Percentiles rank a stretch among this genome's conserved stretches.
phyloP scores from a whole-genome alignment of 257 asterid species.

The Solanum medicagineum region DNA sequence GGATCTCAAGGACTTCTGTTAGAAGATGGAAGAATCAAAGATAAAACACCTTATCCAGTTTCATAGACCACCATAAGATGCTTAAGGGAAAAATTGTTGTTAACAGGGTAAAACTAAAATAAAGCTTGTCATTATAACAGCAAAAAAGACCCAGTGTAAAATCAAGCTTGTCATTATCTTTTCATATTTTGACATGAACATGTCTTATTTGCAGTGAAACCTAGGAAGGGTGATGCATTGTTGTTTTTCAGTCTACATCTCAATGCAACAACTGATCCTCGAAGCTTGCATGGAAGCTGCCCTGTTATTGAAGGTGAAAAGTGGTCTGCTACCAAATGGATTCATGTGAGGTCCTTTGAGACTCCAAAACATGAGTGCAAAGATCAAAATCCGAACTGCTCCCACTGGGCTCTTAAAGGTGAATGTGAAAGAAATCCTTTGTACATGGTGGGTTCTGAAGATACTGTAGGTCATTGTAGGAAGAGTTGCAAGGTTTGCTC shows the following conservation, averaged over 20 bases:
- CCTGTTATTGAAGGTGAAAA: slow-evolving; percentile 89
- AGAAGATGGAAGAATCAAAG: neutral
- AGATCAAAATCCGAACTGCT: slow-evolving; percentile 38
- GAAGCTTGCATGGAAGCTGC: slow-evolving; percentile 90
- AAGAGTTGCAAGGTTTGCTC: slow-evolving; percentile 79
- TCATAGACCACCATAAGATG: neutral
- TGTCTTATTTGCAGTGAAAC: slow-evolving; percentile 47
- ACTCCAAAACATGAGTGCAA: slow-evolving; percentile 13
- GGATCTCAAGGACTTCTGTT: neutral
- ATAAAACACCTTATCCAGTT: neutral
- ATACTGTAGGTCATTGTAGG: slow-evolving; percentile 36
- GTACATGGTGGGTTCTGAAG: slow-evolving; percentile 50
- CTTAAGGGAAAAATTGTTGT: neutral
- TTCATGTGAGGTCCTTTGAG: slow-evolving; percentile 66
- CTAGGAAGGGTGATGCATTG: slow-evolving; percentile 66
- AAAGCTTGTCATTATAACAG: neutral
- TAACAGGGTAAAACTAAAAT: neutral
- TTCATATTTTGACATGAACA: neutral
- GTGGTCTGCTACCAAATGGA: slow-evolving; percentile 97
- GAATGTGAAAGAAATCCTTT: slow-evolving; percentile 61
- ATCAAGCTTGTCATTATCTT: neutral
- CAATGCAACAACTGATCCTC: slow-evolving; percentile 53
- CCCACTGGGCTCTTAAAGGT: slow-evolving; percentile 49
- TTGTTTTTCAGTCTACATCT: slow-evolving; percentile 89
- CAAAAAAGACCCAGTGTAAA: neutral